These are phyloP conservation scores for Filosporella fistucella DNA, from an alignment of 495 filamentous ascomycete species.

Conservation along the genomic window DNA sequence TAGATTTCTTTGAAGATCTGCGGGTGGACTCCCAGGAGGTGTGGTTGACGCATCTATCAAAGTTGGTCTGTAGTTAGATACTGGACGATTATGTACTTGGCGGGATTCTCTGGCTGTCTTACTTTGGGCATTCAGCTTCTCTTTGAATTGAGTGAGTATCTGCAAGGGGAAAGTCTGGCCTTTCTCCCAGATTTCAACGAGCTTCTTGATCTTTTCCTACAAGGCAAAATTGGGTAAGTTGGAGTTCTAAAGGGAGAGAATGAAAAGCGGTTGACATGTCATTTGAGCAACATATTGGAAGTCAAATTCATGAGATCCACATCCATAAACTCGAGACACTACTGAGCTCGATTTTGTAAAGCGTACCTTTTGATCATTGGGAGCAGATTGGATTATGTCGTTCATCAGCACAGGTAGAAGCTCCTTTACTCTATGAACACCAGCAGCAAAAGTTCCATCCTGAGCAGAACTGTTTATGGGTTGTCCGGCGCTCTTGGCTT, in stretches of 20 bases:
- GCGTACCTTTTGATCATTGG: constrained; percentile 98
- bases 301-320: no score
- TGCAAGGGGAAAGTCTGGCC: constrained; percentile 81
- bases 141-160: constrained; percentile 82
- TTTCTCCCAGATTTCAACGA: constrained; percentile 97
- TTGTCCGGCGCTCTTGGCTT: constrained; percentile 82
- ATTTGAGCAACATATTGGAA: constrained; percentile 5
- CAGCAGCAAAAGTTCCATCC: constrained; percentile 91
- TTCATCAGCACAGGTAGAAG: constrained; percentile 90
- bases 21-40: constrained; percentile 72
- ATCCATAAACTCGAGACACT: constrained; percentile 2
- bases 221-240: constrained; percentile 27
- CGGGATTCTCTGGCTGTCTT: constrained; percentile 14
- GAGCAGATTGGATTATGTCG: constrained; percentile 84
- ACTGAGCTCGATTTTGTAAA: constrained; percentile 28
- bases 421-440: constrained; percentile 95
- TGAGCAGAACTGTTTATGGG: constrained; percentile 67
- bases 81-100: background rate
- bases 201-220: constrained; percentile 95
- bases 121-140: constrained; percentile 61
- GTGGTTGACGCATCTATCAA: constrained; percentile 72
- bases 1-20: constrained; percentile 41
- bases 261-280: background rate
- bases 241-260: constrained; percentile 10
- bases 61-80: constrained; percentile 28